These are phyloP conservation scores for Friedmanniomyces endolithicus DNA, from an alignment of 495 filamentous ascomycete genomes.

Conservation along the genomic window DNA sequence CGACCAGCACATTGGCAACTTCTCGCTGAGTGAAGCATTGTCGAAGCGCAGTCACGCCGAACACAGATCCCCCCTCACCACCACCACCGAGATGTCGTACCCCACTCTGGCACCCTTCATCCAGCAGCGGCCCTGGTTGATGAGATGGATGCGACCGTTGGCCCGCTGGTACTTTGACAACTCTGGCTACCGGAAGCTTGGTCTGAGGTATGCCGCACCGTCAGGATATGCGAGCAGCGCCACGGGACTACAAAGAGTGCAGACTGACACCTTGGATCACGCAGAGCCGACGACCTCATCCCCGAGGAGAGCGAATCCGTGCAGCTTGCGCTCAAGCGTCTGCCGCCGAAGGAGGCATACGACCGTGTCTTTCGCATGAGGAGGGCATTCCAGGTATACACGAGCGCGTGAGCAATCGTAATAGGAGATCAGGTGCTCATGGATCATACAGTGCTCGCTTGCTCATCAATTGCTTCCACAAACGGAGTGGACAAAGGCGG, in stretches of 20 bases:
- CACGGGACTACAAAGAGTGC: neutral
- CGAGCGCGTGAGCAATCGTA: neutral
- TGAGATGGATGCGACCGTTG: slow-evolving; percentile 60
- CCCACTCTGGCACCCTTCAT: slow-evolving; percentile 61
- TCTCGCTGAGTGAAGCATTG: too few relatives aligned
- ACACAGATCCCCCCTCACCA: neutral
- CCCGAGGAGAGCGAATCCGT: slow-evolving; percentile 78
- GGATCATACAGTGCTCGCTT: slow-evolving; percentile 51
- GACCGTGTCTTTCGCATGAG: slow-evolving; percentile 95
- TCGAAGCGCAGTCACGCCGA: too few relatives aligned
- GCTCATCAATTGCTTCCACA: slow-evolving; percentile 78
- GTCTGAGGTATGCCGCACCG: slow-evolving; percentile 53
- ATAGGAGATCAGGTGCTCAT: neutral
- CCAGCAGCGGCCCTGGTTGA: slow-evolving; percentile 71
- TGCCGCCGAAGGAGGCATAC: slow-evolving; percentile 79
- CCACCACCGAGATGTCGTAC: slow-evolving; percentile 50
- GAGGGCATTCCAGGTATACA: slow-evolving; percentile 75
- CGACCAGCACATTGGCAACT: neutral
- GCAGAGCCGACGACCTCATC: slow-evolving; percentile 84
- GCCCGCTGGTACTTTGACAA: slow-evolving; percentile 74
- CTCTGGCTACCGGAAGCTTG: slow-evolving; percentile 84
- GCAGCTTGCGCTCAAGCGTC: slow-evolving; percentile 75
- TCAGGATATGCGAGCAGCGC: neutral
- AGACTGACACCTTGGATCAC: neutral
- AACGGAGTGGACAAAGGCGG: slow-evolving; percentile 65